These are phyloP conservation scores for Phytopythium ostracodes DNA, from an alignment of 352 stramenopile genomes.

Conservation along the genomic window DNA sequence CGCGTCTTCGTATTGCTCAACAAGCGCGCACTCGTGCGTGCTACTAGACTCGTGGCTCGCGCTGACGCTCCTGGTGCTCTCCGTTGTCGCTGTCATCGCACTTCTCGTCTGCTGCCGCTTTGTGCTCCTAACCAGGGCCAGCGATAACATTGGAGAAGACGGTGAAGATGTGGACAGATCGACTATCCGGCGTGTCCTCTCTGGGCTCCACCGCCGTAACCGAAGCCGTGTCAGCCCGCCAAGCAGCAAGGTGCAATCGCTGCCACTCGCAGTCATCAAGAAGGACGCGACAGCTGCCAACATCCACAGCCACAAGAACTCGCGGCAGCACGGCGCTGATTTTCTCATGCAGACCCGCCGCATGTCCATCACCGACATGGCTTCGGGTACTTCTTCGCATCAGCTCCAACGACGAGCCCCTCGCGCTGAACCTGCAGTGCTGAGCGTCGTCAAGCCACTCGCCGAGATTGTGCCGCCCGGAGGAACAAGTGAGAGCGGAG, in stretches of 20 bases:
- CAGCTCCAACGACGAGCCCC: background rate
- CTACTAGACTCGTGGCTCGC: constrained; percentile 63
- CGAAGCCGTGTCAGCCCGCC: background rate
- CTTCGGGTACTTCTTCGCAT: background rate
- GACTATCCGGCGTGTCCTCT: constrained; percentile 13
- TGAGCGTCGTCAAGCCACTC: constrained; percentile 8
- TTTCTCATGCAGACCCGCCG: constrained; percentile 73
- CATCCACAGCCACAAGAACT: constrained; percentile 79
- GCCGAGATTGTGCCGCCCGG: background rate
- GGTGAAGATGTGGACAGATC: constrained; percentile 12
- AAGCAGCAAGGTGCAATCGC: constrained; percentile 28
- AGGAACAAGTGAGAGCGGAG: background rate
- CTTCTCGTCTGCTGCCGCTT: constrained; percentile 13
- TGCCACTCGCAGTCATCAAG: constrained; percentile 63
- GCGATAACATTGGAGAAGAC: background rate
- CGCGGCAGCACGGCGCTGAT: constrained; percentile 49
- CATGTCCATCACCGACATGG: constrained; percentile 43
- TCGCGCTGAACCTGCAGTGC: background rate
- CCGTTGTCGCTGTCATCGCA: constrained; percentile 23
- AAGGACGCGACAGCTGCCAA: constrained; percentile 54
- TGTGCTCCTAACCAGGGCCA: background rate
- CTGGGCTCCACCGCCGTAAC: constrained; percentile 6
- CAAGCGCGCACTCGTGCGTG: constrained; percentile 38
- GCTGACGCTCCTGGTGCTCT: constrained; percentile 33
- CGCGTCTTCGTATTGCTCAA: background rate